Base-by-base conservation (phyloP, 192 early-diverging fungal genomes). In the Backusella luteola region DNA sequence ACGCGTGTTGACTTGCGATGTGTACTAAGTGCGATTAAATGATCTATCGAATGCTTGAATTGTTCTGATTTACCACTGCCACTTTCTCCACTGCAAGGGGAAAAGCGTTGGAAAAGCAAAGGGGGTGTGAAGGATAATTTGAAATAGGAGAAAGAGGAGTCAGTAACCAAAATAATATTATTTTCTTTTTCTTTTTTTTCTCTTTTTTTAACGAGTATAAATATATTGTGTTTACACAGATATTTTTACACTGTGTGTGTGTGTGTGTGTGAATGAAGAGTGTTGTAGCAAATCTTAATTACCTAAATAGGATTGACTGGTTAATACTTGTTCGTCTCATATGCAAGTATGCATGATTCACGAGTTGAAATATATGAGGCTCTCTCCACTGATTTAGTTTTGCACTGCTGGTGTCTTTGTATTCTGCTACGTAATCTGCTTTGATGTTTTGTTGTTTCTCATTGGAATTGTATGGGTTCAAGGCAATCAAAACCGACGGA, bases 1-100 rank as follows among this genome's bases (percentile, higher is more conserved):
- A 93, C 69, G 70, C 87, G 83, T 41, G 90, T 87, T 76, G 90
- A 88, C 67, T 91, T 90, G 73, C 92, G 89, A 74, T 91, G 88
- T 7, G 90, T 85, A 67, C 91, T 90, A 17, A 95, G 86, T 39
- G 90, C 88, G 15, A 90, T 83, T 66, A 92, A 73, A 79, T 91
- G 90, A 73, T 88, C 90, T 44, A 94, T 76, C 4, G 90, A 83
- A 67, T 90, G 84, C 21, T 87, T 87, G 73, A 88, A 87, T 79
- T 89, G 89, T 76, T 96, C 92, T 0, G 94, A 90, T 85, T 97
- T 98, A 41, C 97, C 97, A 12, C 93, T 91, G 32, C 91, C 95
- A 21, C 90, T 88, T 76, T 96, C 94, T 42, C 97, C 97, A 89
- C 91, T 93, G 75, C 49, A 83, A 74, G 74, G 39, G 49, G 76